Evolutionary conservation across 352 stramenopile genomes (phyloP).

Genomic region (Pythium oligandrum): DNA sequence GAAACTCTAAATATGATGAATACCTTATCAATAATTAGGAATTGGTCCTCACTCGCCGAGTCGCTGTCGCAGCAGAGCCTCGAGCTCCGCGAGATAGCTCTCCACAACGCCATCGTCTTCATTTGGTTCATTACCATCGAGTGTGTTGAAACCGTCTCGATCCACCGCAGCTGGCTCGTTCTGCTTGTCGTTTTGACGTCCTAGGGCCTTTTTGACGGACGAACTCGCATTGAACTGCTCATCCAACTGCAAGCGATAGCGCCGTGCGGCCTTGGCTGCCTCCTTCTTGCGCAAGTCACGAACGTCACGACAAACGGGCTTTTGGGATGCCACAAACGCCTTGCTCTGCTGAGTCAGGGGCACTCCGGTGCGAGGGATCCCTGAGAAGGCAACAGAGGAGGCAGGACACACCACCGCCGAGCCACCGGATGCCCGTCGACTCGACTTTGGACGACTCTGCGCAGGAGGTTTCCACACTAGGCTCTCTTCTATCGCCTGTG

Average conservation of each 20-base stretch:
- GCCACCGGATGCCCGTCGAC: neutral
- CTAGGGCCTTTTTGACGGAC: neutral
- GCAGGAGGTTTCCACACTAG: conserved; percentile 41
- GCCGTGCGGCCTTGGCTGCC: conserved; percentile 33
- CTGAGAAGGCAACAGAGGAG: conserved; percentile 15
- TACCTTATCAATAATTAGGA: too few species aligned
- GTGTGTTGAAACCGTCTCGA: neutral
- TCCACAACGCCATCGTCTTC: conserved; percentile 1
- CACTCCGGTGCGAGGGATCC: conserved; percentile 39
- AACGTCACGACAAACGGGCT: conserved; percentile 42
- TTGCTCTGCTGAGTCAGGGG: conserved; percentile 39
- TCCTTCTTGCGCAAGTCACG: conserved; percentile 37
- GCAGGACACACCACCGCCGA: conserved; percentile 3
- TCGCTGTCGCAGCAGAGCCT: conserved; percentile 9
- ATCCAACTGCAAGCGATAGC: conserved; percentile 33
- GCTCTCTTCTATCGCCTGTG: neutral
- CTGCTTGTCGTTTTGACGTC: neutral
- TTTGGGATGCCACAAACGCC: conserved; percentile 28
- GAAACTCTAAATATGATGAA: too few species aligned
- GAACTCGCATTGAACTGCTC: conserved; percentile 10
- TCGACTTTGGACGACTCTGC: conserved; percentile 1
- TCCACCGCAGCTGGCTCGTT: neutral
- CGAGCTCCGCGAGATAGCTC: conserved; percentile 11
- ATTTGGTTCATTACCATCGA: neutral
- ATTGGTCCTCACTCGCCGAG: neutral